Evolutionary conservation across 352 stramenopile genomes (phyloP).

Genomic region (Globisporangium irregulare): DNA sequence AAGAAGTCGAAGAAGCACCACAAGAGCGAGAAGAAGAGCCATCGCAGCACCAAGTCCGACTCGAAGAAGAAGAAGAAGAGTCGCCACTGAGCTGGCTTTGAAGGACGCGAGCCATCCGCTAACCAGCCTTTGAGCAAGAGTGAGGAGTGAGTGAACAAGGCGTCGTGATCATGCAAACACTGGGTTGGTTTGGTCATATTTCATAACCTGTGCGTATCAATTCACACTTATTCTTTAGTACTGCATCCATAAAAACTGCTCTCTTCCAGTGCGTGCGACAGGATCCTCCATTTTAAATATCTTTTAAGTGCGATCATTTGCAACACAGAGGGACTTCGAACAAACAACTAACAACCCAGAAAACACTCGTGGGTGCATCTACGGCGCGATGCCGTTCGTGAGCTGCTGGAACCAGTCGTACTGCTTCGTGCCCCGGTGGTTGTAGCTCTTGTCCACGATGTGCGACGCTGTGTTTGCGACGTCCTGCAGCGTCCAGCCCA

Average conservation of each 20-base stretch:
- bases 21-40: constrained; percentile 34
- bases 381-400: constrained; percentile 78
- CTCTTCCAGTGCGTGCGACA: not conserved
- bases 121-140: not conserved
- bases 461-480: constrained; percentile 49
- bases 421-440: constrained; percentile 73
- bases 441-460: constrained; percentile 75
- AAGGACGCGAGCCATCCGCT: not conserved
- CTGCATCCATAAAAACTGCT: not conserved
- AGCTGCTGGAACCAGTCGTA: constrained; percentile 89
- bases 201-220: not conserved
- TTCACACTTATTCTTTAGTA: not conserved
- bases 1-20: constrained; percentile 46
- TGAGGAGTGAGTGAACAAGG: not conserved
- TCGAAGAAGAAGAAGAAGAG: constrained; percentile 24
- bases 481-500: constrained; percentile 47
- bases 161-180: not conserved
- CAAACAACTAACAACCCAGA: not conserved
- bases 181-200: not conserved
- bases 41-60: constrained; percentile 21
- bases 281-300: constrained; percentile 6
- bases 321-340: not conserved
- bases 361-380: not conserved
- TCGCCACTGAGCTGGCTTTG: not conserved
- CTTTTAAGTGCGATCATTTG: not conserved